Base-by-base conservation (phyloP, 257 asterid genomes). In the Datura wrightii region DNA sequence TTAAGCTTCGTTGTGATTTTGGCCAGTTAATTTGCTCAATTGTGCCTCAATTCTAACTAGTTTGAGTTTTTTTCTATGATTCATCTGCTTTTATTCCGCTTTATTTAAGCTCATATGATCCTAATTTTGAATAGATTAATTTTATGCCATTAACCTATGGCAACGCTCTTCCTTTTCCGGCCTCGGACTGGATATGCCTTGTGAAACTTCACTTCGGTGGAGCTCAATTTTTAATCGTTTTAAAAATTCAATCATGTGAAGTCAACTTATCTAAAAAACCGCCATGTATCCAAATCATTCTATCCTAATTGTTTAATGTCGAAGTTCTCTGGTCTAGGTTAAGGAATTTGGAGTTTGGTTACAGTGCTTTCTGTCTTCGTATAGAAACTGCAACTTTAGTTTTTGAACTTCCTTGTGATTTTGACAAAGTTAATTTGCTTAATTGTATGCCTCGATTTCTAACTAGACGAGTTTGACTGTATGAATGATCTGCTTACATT, bases 401-500 rank as follows among this genome's bases (percentile, higher is more conserved):
- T 48, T 48, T 48, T 48, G 11, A 9, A 48, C 54, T 48, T 48
- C 54, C 54, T 48, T 48, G 54, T 48, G 54, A 48, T 48, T 54
- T 54, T 54, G 59, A 54, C 60, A 55, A 24, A 15, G 60, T 55
- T 55, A 55, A 15, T 55, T 15, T 55, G 60, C 19, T 55, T 19
- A 15, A 55, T 15, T 48, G 10, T 24, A 24, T 24, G 54, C 54
- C 54, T 54, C 60, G 15, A 54, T 6, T 24, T 54, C n/a, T 54
- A 54, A 54, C 19, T 14, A 54, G 60, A 14, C 5, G 60, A 1
- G 2, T 54, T 14, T 15, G 18, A 1, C 18, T 53, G 5, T 54
- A 15, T 54, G 59, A 54, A 69, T 69, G 34, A 69, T 69, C 34
- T 69, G 53, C 53, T 69, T 37, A 67, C 76, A 15, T 67, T 67